Base-by-base conservation (phyloP, 495 filamentous ascomycete genomes). In the Penicillium taxi region DNA sequence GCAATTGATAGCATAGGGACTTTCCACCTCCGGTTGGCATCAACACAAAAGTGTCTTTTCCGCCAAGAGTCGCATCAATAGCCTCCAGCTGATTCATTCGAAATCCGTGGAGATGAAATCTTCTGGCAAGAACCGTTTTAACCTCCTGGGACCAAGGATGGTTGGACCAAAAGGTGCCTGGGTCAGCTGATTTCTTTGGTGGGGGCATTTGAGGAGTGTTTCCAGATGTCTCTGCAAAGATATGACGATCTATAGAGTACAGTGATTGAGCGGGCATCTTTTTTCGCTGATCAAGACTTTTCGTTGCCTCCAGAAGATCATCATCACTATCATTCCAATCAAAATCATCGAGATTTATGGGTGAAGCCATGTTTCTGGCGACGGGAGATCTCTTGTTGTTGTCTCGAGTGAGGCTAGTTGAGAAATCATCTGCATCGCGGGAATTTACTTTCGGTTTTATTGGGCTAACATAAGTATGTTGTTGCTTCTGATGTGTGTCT, bases 21-120 rank as follows among this genome's bases (percentile, higher is more conserved):
- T 99, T 98, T 11, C 91, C 91, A 33, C 91, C 93, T 26, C 93
- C 91, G 2, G 91, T 99, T 18, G 91, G 93, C 91, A 99, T 96
- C 16, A 96, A 61, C 9, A 96, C 82, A 53, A 99, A 96, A 0
- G 80, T 78, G 59, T 96, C 88, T 46, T 90, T 81, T 0, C 88
- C 90, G 21, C 64, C 66, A 24, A 99, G 64, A 0, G 91, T 95
- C 6, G 89, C 82, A 59, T 96, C 94, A 58, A 99, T 91, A 5
- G 91, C 91, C 58, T 95, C 84, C 6, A 96, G 74, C 50, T 99
- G 91, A 49, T 94, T 88, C n/a, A 73, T 72, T 6, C 93, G 76
- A 52, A 96, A 96, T 0, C 84, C 86, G 13, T 72, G 73, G 42
- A 99, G 74, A 38, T 81, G 69, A 49, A 99, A 99, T 5, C 83